These are phyloP conservation scores for Phytopythium helicoides DNA, from an alignment of 352 stramenopile genomes.

Conservation along the genomic window DNA sequence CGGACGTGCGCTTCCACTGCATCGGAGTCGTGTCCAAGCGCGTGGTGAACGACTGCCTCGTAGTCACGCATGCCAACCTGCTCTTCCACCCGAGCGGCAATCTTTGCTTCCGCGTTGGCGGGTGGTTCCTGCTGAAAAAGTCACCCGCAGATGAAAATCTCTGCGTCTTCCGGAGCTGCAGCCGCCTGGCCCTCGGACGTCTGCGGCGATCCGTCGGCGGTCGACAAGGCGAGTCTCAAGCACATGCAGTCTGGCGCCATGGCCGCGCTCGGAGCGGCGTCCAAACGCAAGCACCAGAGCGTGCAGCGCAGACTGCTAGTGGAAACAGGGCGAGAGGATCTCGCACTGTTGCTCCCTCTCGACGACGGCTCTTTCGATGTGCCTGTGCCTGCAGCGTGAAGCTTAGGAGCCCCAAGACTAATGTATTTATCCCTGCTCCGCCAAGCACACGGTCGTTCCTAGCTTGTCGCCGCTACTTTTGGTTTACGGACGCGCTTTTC, in stretches of 20 bases:
- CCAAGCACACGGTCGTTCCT: no score
- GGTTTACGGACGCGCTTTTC: conserved; percentile 4
- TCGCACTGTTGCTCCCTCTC: neutral
- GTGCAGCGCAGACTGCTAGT: neutral
- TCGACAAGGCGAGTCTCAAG: neutral
- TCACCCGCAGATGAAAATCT: neutral
- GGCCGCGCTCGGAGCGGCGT: neutral
- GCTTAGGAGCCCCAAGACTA: no score
- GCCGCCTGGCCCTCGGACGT: neutral
- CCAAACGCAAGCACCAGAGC: neutral
- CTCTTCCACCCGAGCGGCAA: conserved; percentile 4
- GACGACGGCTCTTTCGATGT: neutral
- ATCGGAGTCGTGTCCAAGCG: neutral
- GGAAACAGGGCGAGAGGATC: neutral
- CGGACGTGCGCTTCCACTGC: neutral
- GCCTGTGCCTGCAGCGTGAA: neutral
- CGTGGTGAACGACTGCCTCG: neutral
- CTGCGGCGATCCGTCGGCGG: neutral
- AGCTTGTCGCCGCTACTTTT: no score
- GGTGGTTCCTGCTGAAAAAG: neutral
- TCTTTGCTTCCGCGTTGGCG: neutral
- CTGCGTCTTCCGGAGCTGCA: neutral
- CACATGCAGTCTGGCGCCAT: neutral
- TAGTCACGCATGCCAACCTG: neutral
- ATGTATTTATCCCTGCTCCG: no score